Conservation (phyloP, 202 grass and related monocot genomes). For the Panicum virgatum region DNA sequence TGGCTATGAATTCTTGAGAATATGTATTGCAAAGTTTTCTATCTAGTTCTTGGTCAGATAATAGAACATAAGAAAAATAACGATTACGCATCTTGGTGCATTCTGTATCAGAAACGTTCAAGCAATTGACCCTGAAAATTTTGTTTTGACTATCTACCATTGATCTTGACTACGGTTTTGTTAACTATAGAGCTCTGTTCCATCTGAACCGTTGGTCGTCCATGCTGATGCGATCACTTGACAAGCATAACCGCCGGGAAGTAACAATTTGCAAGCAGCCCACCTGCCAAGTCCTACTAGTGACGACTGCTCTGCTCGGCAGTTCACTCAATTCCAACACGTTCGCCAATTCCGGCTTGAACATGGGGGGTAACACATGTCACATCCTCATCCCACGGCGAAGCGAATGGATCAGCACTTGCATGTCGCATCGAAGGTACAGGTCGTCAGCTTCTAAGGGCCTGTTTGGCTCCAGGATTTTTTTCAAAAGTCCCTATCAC, state of each 20-base stretch:
- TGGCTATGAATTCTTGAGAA: background rate
- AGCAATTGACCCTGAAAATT: background rate
- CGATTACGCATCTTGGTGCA: background rate
- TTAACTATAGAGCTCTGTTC: background rate
- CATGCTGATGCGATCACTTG: background rate
- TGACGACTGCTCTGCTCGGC: background rate
- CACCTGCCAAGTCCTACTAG: background rate
- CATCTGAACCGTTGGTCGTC: background rate
- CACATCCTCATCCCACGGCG: background rate
- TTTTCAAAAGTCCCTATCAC: too few species aligned
- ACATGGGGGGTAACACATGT: background rate
- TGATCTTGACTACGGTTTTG: background rate
- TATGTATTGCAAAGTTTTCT: too few species aligned
- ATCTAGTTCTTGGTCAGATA: too few species aligned
- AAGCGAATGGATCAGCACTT: constrained; percentile 36
- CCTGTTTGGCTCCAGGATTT: too few species aligned
- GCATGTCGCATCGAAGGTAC: background rate
- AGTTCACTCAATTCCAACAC: background rate
- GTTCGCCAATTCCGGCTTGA: background rate
- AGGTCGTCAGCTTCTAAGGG: background rate
- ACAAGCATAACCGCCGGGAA: background rate
- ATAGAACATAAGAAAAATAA: too few species aligned
- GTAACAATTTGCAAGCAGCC: background rate
- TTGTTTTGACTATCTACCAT: background rate
- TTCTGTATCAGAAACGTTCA: background rate